Percentiles rank a stretch among this genome's conserved stretches.
Evolutionary conservation across 1,139 yeast genomes (phyloP).

Genomic region (Wickerhamiella infanticola): DNA sequence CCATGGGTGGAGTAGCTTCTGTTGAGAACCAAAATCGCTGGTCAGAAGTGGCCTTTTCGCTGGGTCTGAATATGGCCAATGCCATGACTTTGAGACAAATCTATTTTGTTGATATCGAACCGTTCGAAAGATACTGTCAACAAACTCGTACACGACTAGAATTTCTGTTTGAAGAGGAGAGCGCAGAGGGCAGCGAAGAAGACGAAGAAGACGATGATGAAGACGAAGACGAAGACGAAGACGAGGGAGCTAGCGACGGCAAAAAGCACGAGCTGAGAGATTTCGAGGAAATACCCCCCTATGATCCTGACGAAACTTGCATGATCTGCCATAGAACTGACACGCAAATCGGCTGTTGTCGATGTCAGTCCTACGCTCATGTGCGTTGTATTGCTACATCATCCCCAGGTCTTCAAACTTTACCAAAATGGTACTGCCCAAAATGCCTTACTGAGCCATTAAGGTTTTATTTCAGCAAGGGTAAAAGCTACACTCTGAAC

Average conservation of each 20-base stretch:
- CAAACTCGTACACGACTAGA: background rate
- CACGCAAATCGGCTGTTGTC: background rate
- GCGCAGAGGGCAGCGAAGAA: background rate
- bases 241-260: background rate
- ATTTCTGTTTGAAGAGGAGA: background rate
- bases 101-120: background rate
- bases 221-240: background rate
- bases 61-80: background rate
- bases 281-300: background rate
- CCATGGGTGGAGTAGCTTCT: constrained; percentile 18
- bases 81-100: background rate
- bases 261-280: background rate
- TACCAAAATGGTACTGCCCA: constrained; percentile 56
- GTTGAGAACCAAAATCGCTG: background rate
- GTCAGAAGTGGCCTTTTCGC: background rate
- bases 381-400: background rate
- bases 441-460: constrained; percentile 75
- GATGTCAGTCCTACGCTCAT: background rate
- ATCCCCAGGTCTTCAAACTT: background rate
- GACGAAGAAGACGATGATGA: background rate
- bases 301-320: background rate
- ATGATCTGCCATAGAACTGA: background rate
- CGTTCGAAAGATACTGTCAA: background rate
- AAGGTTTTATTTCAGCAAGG: constrained; percentile 78
- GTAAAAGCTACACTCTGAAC: constrained; percentile 39